Base-by-base conservation (phyloP, 768 basidiomycete genomes). In the Agaricus blazei region DNA sequence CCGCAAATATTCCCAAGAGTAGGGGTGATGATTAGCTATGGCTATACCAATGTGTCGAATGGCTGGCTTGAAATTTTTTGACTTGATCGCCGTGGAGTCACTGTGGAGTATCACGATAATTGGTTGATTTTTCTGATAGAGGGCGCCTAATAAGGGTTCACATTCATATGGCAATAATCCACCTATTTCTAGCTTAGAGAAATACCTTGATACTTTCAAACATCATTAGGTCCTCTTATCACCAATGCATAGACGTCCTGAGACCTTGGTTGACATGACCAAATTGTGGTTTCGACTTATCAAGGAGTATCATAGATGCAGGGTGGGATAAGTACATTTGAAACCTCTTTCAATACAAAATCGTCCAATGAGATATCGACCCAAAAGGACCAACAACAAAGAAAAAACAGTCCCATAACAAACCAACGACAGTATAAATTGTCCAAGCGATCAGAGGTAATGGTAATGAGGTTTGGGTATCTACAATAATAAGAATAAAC, bases 301-400 rank as follows among this genome's bases (percentile, higher is more conserved):
- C 9, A 31, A 31, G 31, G 31, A 42, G n/a, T 26, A 26, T 26
- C 14, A 43, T 8, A 15, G 19, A 19, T 19, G n/a, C n/a, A 43
- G n/a, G n/a, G n/a, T 43, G n/a, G 19, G 19, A 26, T 26, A 43
- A 43, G 42, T 11, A 7, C 81, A 1, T 83, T 72, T 59, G 81
- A 83, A 19, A 19, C 19, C 19, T 19, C 19, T 34, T 60, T 41
- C 2, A 40, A 40, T 4, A 4, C 11, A n/a, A 40, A 40, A 41
- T 41, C 12, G 40, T 41, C 40, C 40, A 19, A 15, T 14, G 2
- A 6, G 19, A 19, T 12, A 41, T 41, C 40, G 40, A 41, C 40
- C 40, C 40, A 14, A 41, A 41, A 12, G 7, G 40, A 41, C 40
- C 12, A 41, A 41, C 12, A 41, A 41, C 40, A 41, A 41, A 9